A percentile compares a stretch with the other conserved stretches of the same genome.
Evolutionary conservation across 352 stramenopile species (phyloP).

Genomic region (Phytophthora pinifolia): DNA sequence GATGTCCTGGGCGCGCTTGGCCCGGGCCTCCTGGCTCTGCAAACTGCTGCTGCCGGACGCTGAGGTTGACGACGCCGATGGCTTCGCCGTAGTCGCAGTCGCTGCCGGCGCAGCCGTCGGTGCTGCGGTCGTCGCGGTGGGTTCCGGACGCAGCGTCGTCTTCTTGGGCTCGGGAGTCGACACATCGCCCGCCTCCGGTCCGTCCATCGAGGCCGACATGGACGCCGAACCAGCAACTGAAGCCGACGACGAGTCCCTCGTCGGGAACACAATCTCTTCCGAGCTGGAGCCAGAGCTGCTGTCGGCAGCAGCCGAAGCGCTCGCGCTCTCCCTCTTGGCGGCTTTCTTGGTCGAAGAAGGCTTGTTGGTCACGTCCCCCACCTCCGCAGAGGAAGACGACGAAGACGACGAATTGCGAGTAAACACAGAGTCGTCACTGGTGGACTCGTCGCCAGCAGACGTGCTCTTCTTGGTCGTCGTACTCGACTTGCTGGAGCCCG

Average conservation of each 20-base stretch:
- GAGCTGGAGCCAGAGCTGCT: conserved; percentile 25
- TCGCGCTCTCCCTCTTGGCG: conserved; percentile 4
- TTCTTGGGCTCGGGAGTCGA: conserved; percentile 19
- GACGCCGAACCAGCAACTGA: conserved; percentile 8
- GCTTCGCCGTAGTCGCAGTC: conserved; percentile 6
- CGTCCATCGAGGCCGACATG: conserved; percentile 27
- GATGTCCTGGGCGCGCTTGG: conserved; percentile 38
- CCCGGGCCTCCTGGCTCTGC: conserved; percentile 46
- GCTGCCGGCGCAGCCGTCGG: conserved; percentile 13
- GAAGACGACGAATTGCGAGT: conserved; percentile 19
- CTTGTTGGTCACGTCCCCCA: conserved; percentile 22
- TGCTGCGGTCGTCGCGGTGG: conserved; percentile 11
- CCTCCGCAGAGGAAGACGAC: conserved; percentile 16
- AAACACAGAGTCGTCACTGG: conserved; percentile 20
- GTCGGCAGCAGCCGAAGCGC: conserved; percentile 4
- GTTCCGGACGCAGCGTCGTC: conserved; percentile 23
- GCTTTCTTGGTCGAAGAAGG: conserved; percentile 26
- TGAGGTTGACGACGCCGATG: conserved; percentile 4
- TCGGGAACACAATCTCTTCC: conserved; percentile 10
- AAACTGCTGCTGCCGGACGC: conserved; percentile 26
- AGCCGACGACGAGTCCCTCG: background rate
- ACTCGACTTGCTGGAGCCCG: conserved; percentile 19
- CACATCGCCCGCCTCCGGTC: conserved; percentile 38
- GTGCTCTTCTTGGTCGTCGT: conserved; percentile 28
- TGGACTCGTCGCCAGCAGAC: conserved; percentile 20